These are phyloP conservation scores for Fagopyrum esculentum DNA, from an alignment of 148 eudicot genomes.

Conservation along the genomic window DNA sequence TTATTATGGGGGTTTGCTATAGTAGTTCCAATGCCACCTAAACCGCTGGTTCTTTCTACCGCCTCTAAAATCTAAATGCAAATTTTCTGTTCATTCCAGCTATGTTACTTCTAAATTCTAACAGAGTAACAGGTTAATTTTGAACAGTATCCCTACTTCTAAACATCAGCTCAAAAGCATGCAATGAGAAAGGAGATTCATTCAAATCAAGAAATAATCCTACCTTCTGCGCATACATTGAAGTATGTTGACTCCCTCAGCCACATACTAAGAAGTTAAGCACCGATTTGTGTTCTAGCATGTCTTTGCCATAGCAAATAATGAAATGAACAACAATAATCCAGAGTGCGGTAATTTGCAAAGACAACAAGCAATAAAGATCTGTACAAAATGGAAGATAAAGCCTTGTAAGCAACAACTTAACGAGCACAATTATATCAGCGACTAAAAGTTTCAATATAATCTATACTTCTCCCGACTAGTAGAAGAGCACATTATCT, in stretches of 20 bases:
- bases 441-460: neutral
- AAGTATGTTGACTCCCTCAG: neutral
- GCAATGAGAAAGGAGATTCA: neutral
- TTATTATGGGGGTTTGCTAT: neutral
- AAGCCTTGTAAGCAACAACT: neutral
- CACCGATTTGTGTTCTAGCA: neutral
- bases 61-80: neutral
- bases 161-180: neutral
- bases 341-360: neutral
- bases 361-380: neutral
- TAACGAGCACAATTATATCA: neutral
- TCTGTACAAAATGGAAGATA: neutral
- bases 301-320: neutral
- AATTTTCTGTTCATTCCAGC: neutral
- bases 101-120: neutral
- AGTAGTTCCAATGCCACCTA: neutral
- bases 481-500: neutral
- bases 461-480: neutral
- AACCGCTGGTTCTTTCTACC: neutral
- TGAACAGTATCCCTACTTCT: neutral
- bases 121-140: neutral
- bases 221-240: neutral
- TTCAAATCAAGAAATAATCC: neutral
- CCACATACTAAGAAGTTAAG: neutral
- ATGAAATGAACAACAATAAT: neutral